Percentiles rank a stretch among this genome's conserved stretches.
Conservation (phyloP, 139 green algal genomes). For the Micractinium sp. region DNA sequence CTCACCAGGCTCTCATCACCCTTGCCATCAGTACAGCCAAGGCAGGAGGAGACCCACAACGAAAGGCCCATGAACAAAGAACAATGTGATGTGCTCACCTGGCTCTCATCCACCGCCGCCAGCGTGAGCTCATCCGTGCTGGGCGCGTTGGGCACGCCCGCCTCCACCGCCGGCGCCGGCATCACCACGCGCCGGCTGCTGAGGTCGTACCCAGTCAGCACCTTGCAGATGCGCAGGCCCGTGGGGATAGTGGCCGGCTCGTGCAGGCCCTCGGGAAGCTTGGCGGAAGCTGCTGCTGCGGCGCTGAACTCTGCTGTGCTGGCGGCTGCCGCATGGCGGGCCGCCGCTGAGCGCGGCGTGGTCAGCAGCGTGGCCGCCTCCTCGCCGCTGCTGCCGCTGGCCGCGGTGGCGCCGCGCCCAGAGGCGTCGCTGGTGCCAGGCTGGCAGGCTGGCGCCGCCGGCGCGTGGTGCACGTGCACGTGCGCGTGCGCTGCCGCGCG, state of each 20-base stretch:
- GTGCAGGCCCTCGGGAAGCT: constrained; percentile 33
- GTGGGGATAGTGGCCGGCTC: constrained; percentile 27
- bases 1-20: no score
- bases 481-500: neutral
- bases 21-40: no score
- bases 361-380: constrained; percentile 13
- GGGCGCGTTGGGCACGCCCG: constrained; percentile 28
- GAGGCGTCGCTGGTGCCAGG: neutral
- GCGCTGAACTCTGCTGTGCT: neutral
- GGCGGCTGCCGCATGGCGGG: neutral
- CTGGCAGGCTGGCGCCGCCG: neutral
- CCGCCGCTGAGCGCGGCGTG: neutral
- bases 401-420: neutral
- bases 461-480: neutral
- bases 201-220: constrained; percentile 54
- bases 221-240: constrained; percentile 30
- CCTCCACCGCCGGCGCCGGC: constrained; percentile 44
- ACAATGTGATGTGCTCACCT: neutral
- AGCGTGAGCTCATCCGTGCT: constrained; percentile 44
- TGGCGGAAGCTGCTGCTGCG: neutral
- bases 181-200: constrained; percentile 43
- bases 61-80: no score
- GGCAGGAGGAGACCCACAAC: no score
- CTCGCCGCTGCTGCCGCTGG: constrained; percentile 28
- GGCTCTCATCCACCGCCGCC: constrained; percentile 45